phyloP scores from a whole-genome alignment of 192 early-diverging fungal species.

The Martensiomyces pterosporus region DNA sequence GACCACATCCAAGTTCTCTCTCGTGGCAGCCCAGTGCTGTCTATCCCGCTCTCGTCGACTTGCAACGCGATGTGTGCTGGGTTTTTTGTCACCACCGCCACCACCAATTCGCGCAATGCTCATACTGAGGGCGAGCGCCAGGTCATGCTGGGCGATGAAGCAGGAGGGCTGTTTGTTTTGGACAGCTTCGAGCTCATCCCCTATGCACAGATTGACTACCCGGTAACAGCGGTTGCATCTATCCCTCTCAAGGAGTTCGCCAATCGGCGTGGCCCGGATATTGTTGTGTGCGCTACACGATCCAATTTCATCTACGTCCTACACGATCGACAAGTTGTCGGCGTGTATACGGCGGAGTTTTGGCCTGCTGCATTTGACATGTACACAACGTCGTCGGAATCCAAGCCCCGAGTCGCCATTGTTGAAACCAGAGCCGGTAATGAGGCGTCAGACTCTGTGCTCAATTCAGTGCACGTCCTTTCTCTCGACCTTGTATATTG shows the following conservation, averaged over 20 bases:
- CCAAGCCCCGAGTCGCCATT: slow-evolving; percentile 16
- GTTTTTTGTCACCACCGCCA: slow-evolving; percentile 8
- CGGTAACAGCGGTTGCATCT: slow-evolving; percentile 17
- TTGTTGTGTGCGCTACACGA: slow-evolving; percentile 35
- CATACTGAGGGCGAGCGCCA: background rate
- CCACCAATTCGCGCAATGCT: background rate
- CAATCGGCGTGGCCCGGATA: slow-evolving; percentile 13
- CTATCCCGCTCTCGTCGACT: slow-evolving; percentile 15
- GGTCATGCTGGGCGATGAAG: slow-evolving; percentile 32
- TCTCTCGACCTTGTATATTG: slow-evolving; percentile 2
- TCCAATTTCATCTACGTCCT: slow-evolving; percentile 36
- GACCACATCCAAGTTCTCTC: slow-evolving; percentile 26
- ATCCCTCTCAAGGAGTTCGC: slow-evolving; percentile 19
- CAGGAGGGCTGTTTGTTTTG: slow-evolving; percentile 23
- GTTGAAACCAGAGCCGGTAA: slow-evolving; percentile 17
- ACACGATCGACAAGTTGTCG: slow-evolving; percentile 14
- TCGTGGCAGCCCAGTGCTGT: slow-evolving; percentile 15
- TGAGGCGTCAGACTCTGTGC: no score
- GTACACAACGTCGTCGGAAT: background rate
- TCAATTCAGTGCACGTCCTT: slow-evolving; percentile 8
- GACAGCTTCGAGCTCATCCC: slow-evolving; percentile 29
- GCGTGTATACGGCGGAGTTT: slow-evolving; percentile 18
- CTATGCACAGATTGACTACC: slow-evolving; percentile 29
- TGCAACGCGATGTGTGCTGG: slow-evolving; percentile 27
- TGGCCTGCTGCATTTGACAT: slow-evolving; percentile 33